Percentiles rank a stretch among this genome's conserved stretches.
Evolutionary conservation across 2,329 filamentous ascomycete genomes (phyloP).

Genomic region (Verticillium nubilum): DNA sequence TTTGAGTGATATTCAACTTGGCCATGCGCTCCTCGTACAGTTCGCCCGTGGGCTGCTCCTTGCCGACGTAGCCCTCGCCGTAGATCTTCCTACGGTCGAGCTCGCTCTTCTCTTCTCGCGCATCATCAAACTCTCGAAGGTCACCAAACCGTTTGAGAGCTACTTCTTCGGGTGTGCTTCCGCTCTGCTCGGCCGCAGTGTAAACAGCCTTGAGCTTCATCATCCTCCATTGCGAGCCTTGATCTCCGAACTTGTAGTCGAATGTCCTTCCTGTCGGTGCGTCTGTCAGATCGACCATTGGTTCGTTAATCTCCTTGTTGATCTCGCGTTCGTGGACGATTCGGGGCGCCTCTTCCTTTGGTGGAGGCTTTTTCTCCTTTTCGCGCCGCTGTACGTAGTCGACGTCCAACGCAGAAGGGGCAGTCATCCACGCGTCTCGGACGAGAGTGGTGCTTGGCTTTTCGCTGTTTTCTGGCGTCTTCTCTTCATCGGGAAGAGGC

Average conservation of each 20-base stretch:
- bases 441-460: conserved; percentile 34
- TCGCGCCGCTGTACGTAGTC: conserved; percentile 68
- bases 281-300: conserved; percentile 24
- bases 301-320: conserved; percentile 58
- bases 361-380: conserved; percentile 19
- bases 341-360: conserved; percentile 40
- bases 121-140: conserved; percentile 82
- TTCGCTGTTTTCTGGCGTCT: conserved; percentile 17
- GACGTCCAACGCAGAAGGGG: conserved; percentile 67
- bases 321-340: conserved; percentile 76
- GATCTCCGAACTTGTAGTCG: conserved; percentile 81
- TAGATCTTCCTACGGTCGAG: conserved; percentile 78
- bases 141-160: conserved; percentile 78
- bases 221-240: conserved; percentile 93
- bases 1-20: conserved; percentile 36
- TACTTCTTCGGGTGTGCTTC: conserved; percentile 71
- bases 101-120: conserved; percentile 88
- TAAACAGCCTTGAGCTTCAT: conserved; percentile 87
- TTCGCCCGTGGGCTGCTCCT: conserved; percentile 83
- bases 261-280: conserved; percentile 51
- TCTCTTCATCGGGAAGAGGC: conserved; percentile 46
- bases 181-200: conserved; percentile 67
- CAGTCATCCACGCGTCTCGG: conserved; percentile 89
- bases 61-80: conserved; percentile 76
- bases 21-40: conserved; percentile 73